Evolutionary conservation across 192 early-diverging fungal species (phyloP).

Genomic region (Linnemannia zychae): DNA sequence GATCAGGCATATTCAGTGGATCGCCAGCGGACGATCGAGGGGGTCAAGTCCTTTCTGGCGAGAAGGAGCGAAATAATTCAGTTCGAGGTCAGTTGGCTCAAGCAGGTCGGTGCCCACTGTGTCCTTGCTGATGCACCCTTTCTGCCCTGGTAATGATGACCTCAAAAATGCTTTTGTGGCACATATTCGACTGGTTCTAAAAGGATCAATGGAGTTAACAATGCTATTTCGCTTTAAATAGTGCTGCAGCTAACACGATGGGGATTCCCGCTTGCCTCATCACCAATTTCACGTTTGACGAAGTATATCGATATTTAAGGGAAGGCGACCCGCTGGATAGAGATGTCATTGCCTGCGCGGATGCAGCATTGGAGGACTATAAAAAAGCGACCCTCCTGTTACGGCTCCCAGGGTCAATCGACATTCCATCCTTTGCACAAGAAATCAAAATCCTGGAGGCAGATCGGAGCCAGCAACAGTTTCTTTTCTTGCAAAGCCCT

Average conservation of each 20-base stretch:
- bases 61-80: conserved; percentile 55
- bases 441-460: conserved; percentile 39
- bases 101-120: conserved; percentile 64
- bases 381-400: conserved; percentile 65
- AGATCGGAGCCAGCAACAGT: neutral
- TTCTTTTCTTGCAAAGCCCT: neutral
- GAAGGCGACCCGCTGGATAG: conserved; percentile 67
- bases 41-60: conserved; percentile 62
- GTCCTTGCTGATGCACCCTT: conserved; percentile 72
- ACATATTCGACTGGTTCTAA: neutral
- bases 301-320: conserved; percentile 65
- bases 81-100: conserved; percentile 66
- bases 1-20: conserved; percentile 68
- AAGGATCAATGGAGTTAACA: neutral
- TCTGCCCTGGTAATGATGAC: conserved; percentile 62
- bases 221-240: conserved; percentile 13
- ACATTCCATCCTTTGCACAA: conserved; percentile 68
- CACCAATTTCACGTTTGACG: conserved; percentile 76
- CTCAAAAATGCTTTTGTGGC: neutral
- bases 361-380: conserved; percentile 64
- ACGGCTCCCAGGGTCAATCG: conserved; percentile 67
- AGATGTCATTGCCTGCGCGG: conserved; percentile 43
- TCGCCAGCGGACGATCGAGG: conserved; percentile 65
- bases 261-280: conserved; percentile 69
- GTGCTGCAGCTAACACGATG: conserved; percentile 63